These are phyloP conservation scores for Rhizophagus clarus DNA, from an alignment of 192 early-diverging fungal species.

Conservation along the genomic window DNA sequence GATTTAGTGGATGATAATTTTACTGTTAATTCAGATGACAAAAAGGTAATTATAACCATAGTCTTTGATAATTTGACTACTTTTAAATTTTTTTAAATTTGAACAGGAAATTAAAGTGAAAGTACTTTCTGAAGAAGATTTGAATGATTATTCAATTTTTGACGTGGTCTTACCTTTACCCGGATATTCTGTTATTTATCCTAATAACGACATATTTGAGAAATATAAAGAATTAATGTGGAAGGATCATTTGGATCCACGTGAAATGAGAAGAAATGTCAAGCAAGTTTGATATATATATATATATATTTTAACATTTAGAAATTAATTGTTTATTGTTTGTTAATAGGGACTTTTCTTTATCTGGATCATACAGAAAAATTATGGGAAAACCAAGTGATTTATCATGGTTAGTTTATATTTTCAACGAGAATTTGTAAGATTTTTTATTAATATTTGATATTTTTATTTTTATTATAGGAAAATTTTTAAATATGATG, in stretches of 20 bases:
- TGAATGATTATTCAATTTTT: conserved; percentile 70
- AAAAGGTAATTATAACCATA: conserved; percentile 21
- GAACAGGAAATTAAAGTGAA: conserved; percentile 37
- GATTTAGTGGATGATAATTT: conserved; percentile 38
- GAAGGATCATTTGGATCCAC: conserved; percentile 70
- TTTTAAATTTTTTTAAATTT: conserved; percentile 15
- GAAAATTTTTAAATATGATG: conserved; percentile 67
- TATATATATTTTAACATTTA: not conserved
- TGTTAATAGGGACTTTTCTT: conserved; percentile 53
- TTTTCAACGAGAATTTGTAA: not conserved
- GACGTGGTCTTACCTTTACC: conserved; percentile 95
- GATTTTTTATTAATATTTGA: not conserved
- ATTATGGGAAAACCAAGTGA: conserved; percentile 63
- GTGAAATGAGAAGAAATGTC: conserved; percentile 60
- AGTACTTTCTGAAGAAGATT: conserved; percentile 69
- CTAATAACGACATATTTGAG: conserved; percentile 66
- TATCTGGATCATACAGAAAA: conserved; percentile 68
- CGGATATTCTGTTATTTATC: conserved; percentile 78
- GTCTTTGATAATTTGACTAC: not conserved
- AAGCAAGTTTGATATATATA: conserved; percentile 39
- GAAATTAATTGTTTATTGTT: not conserved
- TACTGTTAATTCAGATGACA: conserved; percentile 33
- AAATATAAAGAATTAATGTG: conserved; percentile 74
- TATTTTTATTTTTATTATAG: conserved; percentile 31
- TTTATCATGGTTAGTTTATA: conserved; percentile 45